Percentiles rank a stretch among this genome's conserved stretches.
Conservation (phyloP, 1,284 basidiomycete genomes). For the Ganoderma resinaceum region DNA sequence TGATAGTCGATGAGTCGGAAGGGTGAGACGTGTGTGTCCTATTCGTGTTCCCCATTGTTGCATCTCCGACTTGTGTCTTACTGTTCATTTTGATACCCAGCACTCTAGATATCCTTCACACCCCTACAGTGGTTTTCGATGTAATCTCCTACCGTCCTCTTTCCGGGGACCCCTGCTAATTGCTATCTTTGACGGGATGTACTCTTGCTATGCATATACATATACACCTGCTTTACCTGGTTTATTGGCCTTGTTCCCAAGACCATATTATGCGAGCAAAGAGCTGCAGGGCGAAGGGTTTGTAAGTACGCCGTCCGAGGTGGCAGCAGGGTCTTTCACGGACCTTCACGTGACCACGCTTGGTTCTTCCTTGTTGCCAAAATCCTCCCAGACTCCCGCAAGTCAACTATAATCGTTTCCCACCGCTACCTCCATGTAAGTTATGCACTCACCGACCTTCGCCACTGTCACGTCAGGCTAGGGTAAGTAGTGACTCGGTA, state of each 20-base stretch:
- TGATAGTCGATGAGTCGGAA: constrained; percentile 63
- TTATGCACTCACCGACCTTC: too few relatives aligned
- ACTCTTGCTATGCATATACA: constrained; percentile 28
- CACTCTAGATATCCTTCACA: constrained; percentile 36
- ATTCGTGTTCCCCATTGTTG: constrained; percentile 23
- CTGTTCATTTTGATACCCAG: constrained; percentile 39
- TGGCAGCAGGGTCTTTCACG: background rate
- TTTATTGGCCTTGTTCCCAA: background rate
- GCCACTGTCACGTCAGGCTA: too few relatives aligned
- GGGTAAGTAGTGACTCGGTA: too few relatives aligned
- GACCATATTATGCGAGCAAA: background rate
- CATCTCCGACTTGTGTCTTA: constrained; percentile 20
- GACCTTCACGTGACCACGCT: constrained; percentile 4
- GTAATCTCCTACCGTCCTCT: constrained; percentile 28
- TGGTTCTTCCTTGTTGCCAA: constrained; percentile 15
- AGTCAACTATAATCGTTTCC: too few relatives aligned
- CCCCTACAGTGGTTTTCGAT: constrained; percentile 17
- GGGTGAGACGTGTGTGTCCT: constrained; percentile 41
- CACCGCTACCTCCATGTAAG: too few relatives aligned
- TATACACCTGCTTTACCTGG: constrained; percentile 23
- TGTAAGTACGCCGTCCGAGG: background rate
- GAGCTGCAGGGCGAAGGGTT: background rate
- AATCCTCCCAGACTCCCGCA: constrained; percentile 21
- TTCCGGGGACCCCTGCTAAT: constrained; percentile 26
- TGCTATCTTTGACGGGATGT: constrained; percentile 23